Base-by-base conservation (phyloP, 2,329 filamentous ascomycete genomes). In the Pseudogymnoascus pannorum region DNA sequence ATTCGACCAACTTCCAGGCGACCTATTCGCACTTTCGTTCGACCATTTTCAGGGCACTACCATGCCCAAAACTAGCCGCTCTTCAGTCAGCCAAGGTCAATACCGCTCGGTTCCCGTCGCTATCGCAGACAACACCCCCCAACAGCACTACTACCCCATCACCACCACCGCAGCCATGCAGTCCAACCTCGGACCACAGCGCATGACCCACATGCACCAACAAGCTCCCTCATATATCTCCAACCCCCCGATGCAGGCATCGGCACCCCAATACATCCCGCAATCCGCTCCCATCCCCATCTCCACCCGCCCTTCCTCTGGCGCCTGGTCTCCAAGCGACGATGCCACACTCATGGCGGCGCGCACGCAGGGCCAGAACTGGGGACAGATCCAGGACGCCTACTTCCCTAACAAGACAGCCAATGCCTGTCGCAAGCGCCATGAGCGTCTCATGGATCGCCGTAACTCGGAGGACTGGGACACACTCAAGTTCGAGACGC, bases 341-440 rank as follows among this genome's bases (percentile, higher is more conserved):
- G 91, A 96, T 73, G 81, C 88, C 68, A 84, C 84, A 36, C 82
- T 96, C 44, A 78, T 93, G 64, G 76, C 78, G 44, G 89, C 90
- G 14, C 84, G 91, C 60, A 83, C 87, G 57, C 84, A 87, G 69
- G 88, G 89, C 22, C 81, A 92, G 72, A 93, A 92, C 75, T 96
- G 91, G 91, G 82, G 84, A 60, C 87, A 90, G 68, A 94, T 95
- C 71, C 87, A 91, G 68, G 79, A 80, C 64, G 83, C 81, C 64
- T 85, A 91, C 75, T 96, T 96, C 72, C 88, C 87, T 1, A 80
- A 76, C 72, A 96, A 96, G 78, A 85, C 84, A 7, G 31, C 87
- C 62, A 94, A 94, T 72, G 92, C 92, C 16, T 96, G 91, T 75
- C 89, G 91, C 66, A 96, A 96, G 77, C 85, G 91, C 61, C 91